Base-by-base conservation (phyloP, 352 stramenopile species). In the Pythium vanterpoolii region DNA sequence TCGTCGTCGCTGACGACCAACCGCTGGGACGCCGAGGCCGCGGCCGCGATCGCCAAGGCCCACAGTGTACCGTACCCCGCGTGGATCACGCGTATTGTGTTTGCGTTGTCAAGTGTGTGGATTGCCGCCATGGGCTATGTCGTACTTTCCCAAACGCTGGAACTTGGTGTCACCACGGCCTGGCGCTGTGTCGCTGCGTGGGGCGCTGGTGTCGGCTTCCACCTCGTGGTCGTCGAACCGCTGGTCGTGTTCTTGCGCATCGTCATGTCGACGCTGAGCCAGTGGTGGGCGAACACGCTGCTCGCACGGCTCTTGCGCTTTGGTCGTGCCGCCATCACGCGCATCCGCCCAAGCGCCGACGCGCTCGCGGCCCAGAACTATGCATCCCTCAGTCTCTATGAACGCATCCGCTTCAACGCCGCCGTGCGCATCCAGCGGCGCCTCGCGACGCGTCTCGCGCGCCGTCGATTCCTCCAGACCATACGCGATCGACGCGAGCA, bases 361-460 rank as follows among this genome's bases (percentile, higher is more conserved):
- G 71, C 50, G 0, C 45, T 66, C 0, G 60, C 60, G 2, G 66
- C 68, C 18, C 54, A 68, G 4, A 70, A 74, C 45, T 81, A 77
- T 34, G 73, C 72, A 19, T 86, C 76, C 6, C 62, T 89, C 36
- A 81, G 72, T 43, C 68, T 89, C 39, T 92, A 89, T 65, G 77
- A 88, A 43, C 76, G 73, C 34, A 83, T 92, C 23, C 79, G 83
- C 0, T 87, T 76, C 59, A 83, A 81, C 47, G 78, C 79, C 5
- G 75, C 83, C 0, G 77, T 88, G 10, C 73, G 78, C 11, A 83
- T 92, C 34, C 83, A 92, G 51, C 78, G 76, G 16, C 73, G 77
- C 0, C 58, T 89, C 48, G 57, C 87, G 26, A 87, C 79, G 9
- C 68, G 73, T n/a, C 61, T 86, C 18, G 76, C 65, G 1, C 74